These are phyloP conservation scores for Hypoxylon lenormandii DNA, from an alignment of 495 filamentous ascomycete genomes.

Conservation along the genomic window DNA sequence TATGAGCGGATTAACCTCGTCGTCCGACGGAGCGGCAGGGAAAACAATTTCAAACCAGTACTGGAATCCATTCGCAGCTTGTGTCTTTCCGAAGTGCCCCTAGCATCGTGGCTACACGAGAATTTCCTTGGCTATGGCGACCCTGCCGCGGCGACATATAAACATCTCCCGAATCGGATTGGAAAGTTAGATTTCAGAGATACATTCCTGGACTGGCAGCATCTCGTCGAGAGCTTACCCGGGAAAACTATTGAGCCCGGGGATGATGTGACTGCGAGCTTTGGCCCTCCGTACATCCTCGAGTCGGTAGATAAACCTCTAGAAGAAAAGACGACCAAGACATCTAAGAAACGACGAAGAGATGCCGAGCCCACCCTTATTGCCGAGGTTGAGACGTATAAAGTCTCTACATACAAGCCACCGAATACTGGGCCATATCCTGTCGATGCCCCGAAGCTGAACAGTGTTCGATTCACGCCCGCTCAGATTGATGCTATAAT, in stretches of 20 bases:
- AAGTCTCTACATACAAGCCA: slow-evolving; percentile 91
- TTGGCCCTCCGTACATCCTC: slow-evolving; percentile 87
- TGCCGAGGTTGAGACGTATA: slow-evolving; percentile 71
- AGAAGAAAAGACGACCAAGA: slow-evolving; percentile 61
- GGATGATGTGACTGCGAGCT: slow-evolving; percentile 75
- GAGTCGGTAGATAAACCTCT: slow-evolving; percentile 67
- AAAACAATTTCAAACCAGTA: slow-evolving; percentile 97
- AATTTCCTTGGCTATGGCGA: slow-evolving; percentile 97
- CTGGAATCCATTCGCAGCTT: slow-evolving; percentile 90
- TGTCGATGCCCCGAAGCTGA: slow-evolving; percentile 84
- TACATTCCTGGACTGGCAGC: slow-evolving; percentile 95
- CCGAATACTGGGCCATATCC: slow-evolving; percentile 93
- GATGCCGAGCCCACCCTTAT: slow-evolving; percentile 73
- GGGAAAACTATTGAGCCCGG: slow-evolving; percentile 84
- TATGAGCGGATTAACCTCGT: slow-evolving; percentile 90
- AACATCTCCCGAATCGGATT: slow-evolving; percentile 80
- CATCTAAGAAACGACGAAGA: slow-evolving; percentile 84
- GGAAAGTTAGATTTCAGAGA: slow-evolving; percentile 87
- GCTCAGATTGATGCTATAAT: slow-evolving; percentile 91
- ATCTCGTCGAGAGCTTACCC: slow-evolving; percentile 87
- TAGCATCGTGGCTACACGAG: slow-evolving; percentile 93
- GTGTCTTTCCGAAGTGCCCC: slow-evolving; percentile 82
- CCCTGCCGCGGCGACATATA: slow-evolving; percentile 86
- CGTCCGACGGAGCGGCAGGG: slow-evolving; percentile 82
- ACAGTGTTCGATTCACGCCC: slow-evolving; percentile 87